Conservation (phyloP, 2,329 filamentous ascomycete species). For the Leptographium radiaticola region DNA sequence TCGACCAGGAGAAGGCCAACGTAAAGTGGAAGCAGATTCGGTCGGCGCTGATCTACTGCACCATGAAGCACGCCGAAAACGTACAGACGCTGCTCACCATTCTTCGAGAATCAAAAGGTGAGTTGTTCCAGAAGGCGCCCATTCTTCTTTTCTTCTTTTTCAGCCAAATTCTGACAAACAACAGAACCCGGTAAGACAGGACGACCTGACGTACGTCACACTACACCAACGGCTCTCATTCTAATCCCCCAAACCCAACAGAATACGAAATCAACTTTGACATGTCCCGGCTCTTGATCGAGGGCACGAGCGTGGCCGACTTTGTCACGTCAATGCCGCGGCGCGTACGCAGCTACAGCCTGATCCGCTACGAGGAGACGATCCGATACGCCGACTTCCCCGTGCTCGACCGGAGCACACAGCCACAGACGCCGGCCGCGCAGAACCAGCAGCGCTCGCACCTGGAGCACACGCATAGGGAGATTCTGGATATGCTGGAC, state of each 20-base stretch:
- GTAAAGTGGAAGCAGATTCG: slow-evolving; percentile 1
- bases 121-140: background rate
- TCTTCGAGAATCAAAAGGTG: slow-evolving; percentile 5
- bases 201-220: background rate
- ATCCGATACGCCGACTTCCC: slow-evolving; percentile 7
- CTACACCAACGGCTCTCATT: background rate
- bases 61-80: slow-evolving; percentile 2
- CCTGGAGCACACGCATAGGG: background rate
- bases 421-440: background rate
- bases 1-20: background rate
- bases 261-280: slow-evolving; percentile 7
- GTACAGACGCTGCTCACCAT: slow-evolving; percentile 2
- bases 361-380: slow-evolving; percentile 5
- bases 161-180: background rate
- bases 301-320: slow-evolving; percentile 2
- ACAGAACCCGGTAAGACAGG: background rate
- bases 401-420: background rate
- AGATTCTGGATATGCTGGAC: slow-evolving; percentile 6
- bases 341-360: background rate
- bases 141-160: background rate
- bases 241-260: background rate
- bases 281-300: slow-evolving; percentile 5
- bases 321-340: slow-evolving; percentile 5
- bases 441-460: background rate
- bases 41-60: slow-evolving; percentile 1